These are phyloP conservation scores for Candolleomyces efflorescens DNA, from an alignment of 768 basidiomycete genomes.

Conservation along the genomic window DNA sequence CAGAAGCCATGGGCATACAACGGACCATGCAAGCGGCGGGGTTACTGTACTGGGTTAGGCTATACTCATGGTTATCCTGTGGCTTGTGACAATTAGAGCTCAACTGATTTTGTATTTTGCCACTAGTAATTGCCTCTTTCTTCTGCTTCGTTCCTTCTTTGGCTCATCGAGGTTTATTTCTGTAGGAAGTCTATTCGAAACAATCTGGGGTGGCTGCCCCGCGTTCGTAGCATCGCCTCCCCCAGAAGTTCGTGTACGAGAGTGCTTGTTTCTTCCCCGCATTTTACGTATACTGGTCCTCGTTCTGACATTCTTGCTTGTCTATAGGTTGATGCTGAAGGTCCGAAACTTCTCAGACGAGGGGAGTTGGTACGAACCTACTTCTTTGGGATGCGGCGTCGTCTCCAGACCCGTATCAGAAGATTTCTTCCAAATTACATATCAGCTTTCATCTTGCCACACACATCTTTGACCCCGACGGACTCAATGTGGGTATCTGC, in stretches of 20 bases:
- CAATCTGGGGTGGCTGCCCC: neutral
- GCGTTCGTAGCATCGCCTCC: constrained; percentile 2
- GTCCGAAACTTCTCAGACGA: neutral
- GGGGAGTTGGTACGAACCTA: neutral
- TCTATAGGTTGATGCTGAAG: neutral
- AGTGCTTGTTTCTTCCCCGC: neutral
- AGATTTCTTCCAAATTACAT: too few species aligned
- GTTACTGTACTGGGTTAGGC: too few species aligned
- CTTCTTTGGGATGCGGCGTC: neutral
- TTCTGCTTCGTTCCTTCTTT: neutral
- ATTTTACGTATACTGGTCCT: neutral
- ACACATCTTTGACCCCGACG: too few species aligned
- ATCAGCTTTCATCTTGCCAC: too few species aligned
- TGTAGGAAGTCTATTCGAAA: neutral
- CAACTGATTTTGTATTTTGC: too few species aligned
- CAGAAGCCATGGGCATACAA: too few species aligned
- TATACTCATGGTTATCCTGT: too few species aligned
- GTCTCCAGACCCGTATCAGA: neutral
- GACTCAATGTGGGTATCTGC: neutral
- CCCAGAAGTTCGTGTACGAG: neutral
- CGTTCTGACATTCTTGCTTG: neutral
- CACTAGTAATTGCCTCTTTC: too few species aligned
- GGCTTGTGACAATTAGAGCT: too few species aligned
- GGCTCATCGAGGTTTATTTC: neutral
- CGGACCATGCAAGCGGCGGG: too few species aligned